These are phyloP conservation scores for Paspalum vaginatum DNA, from an alignment of 176 grass and related monocot genomes.

Conservation along the genomic window DNA sequence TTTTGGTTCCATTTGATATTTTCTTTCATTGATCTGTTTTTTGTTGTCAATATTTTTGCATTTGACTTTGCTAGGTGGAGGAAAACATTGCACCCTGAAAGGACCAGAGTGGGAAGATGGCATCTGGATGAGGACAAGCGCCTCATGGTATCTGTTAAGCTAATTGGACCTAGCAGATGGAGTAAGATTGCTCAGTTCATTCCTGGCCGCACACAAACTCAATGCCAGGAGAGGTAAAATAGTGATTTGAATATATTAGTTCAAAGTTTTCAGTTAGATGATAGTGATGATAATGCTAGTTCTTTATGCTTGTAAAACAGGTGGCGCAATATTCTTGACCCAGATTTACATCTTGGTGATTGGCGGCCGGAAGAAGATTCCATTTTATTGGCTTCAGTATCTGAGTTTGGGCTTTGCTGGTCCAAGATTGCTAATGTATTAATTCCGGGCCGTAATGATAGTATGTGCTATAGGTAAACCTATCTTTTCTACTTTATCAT, in stretches of 20 bases:
- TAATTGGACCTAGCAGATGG: conserved; percentile 78
- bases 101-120: conserved; percentile 88
- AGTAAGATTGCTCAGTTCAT: conserved; percentile 78
- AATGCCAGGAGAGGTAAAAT: conserved; percentile 86
- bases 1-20: conserved; percentile 1
- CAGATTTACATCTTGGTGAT: conserved; percentile 61
- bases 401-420: conserved; percentile 69
- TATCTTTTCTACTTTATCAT: conserved; percentile 24
- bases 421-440: conserved; percentile 63
- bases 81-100: conserved; percentile 74
- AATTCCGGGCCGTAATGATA: conserved; percentile 85
- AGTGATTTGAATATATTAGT: conserved; percentile 23
- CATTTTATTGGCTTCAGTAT: conserved; percentile 62
- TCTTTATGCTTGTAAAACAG: conserved; percentile 51
- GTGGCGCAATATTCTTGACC: conserved; percentile 92
- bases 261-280: background rate
- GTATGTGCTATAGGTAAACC: conserved; percentile 81
- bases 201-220: conserved; percentile 77
- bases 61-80: conserved; percentile 62
- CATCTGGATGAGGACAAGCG: conserved; percentile 82
- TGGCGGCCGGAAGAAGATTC: conserved; percentile 90
- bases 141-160: conserved; percentile 71
- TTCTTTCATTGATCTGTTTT: conserved; percentile 25
- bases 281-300: conserved; percentile 34
- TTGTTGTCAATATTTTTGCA: conserved; percentile 8